Conservation (phyloP, 2,329 filamentous ascomycete genomes). For the Davidsoniella neocaledoniae region DNA sequence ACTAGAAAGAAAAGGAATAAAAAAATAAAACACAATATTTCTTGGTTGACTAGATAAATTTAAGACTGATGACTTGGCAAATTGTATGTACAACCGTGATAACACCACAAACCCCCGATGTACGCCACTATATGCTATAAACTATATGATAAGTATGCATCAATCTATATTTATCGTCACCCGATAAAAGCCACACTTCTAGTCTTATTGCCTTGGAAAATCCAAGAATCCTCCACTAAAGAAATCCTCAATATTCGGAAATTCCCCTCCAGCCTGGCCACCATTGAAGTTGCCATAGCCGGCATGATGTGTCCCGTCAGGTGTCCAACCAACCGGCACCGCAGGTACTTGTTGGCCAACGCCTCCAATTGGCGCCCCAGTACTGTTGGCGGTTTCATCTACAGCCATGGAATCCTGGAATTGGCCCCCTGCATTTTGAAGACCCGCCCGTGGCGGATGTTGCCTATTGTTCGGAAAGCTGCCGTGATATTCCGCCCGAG, state of each 20-base stretch:
- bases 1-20: too few species aligned
- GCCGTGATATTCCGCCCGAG: constrained; percentile 3
- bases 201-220: constrained; percentile 1
- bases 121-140: not conserved
- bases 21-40: too few species aligned
- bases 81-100: too few species aligned
- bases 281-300: not conserved
- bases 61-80: too few species aligned
- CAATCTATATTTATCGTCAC: too few species aligned
- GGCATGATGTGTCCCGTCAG: not conserved
- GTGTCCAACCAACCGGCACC: not conserved
- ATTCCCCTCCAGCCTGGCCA: constrained; percentile 1
- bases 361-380: not conserved
- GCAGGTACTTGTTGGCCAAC: not conserved
- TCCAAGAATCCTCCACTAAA: constrained; percentile 12
- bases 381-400: constrained; percentile 1
- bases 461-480: not conserved
- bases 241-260: constrained; percentile 12
- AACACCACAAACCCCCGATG: too few species aligned
- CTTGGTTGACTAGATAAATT: too few species aligned
- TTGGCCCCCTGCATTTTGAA: not conserved
- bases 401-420: constrained; percentile 6
- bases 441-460: constrained; percentile 1
- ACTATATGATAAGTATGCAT: not conserved
- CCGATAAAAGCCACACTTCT: too few species aligned